Conservation (phyloP, 2,329 filamentous ascomycete species). For the Fusarium sp. region DNA sequence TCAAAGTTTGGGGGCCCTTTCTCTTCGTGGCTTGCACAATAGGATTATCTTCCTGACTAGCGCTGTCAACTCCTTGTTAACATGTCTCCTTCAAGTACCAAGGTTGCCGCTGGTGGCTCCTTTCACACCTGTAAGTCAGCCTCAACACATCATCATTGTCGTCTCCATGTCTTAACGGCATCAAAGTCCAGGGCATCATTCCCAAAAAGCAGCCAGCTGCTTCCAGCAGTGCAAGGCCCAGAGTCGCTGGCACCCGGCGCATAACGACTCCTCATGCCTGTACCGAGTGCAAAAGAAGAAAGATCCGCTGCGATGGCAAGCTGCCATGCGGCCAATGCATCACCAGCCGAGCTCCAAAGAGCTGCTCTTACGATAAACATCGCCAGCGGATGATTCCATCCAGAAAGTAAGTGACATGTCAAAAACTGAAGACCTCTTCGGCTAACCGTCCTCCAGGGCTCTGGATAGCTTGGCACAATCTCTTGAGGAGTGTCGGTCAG, state of each 20-base stretch:
- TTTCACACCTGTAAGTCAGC: slow-evolving; percentile 40
- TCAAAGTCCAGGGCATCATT: slow-evolving; percentile 62
- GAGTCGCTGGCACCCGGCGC: slow-evolving; percentile 54
- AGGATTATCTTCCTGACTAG: slow-evolving; percentile 21
- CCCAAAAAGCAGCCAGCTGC: slow-evolving; percentile 58
- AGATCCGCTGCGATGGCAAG: slow-evolving; percentile 84
- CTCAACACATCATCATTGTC: background rate
- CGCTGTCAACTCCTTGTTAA: slow-evolving; percentile 23
- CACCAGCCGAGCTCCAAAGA: slow-evolving; percentile 81
- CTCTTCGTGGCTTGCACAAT: slow-evolving; percentile 21
- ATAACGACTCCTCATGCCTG: slow-evolving; percentile 72
- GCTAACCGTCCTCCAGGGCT: slow-evolving; percentile 52
- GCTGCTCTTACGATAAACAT: slow-evolving; percentile 84
- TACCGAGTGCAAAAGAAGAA: slow-evolving; percentile 80
- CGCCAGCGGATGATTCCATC: slow-evolving; percentile 80
- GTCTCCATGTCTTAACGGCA: slow-evolving; percentile 8
- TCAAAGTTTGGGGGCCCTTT: slow-evolving; percentile 28
- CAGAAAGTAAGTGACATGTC: slow-evolving; percentile 67
- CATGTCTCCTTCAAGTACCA: slow-evolving; percentile 55
- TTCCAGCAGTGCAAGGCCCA: slow-evolving; percentile 50
- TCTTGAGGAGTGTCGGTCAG: slow-evolving; percentile 67
- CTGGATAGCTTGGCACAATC: slow-evolving; percentile 71
- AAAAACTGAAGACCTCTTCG: slow-evolving; percentile 11
- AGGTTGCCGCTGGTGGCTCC: slow-evolving; percentile 55
- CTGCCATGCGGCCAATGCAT: slow-evolving; percentile 85